Conservation (phyloP, 257 asterid species). For the Verbena officinalis region DNA sequence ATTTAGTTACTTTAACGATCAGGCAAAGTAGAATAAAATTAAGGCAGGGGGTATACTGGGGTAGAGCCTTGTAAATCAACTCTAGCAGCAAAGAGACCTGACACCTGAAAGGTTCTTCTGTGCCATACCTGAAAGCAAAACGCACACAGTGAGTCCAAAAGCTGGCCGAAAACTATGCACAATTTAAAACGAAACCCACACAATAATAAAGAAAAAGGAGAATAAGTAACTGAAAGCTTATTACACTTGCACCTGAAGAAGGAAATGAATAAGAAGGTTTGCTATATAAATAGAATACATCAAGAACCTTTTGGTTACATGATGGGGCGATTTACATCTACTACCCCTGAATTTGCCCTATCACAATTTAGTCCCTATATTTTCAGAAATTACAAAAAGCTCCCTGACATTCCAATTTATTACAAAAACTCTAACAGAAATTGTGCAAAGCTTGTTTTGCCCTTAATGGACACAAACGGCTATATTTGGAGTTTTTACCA, state of each 20-base stretch:
- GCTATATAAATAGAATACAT: neutral
- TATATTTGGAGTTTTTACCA: too few species aligned
- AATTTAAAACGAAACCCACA: neutral
- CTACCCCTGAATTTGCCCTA: too few species aligned
- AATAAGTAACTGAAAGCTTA: neutral
- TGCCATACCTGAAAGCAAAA: conserved; percentile 81
- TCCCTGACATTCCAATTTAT: too few species aligned
- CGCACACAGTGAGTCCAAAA: neutral
- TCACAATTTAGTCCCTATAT: too few species aligned
- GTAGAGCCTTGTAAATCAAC: conserved; percentile 94
- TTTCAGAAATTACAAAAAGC: too few species aligned
- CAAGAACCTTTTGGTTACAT: neutral
- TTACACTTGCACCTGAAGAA: conserved; percentile 8
- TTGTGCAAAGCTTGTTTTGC: too few species aligned
- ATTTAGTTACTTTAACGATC: neutral
- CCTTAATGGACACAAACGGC: too few species aligned
- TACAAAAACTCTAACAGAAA: too few species aligned
- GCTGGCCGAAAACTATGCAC: conserved; percentile 16
- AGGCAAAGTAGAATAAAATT: conserved; percentile 4
- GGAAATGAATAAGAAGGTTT: conserved; percentile 11
- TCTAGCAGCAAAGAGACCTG: conserved; percentile 98
- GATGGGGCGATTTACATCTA: too few species aligned
- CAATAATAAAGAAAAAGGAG: neutral
- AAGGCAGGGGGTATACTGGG: conserved; percentile 52
- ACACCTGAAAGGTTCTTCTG: conserved; percentile 94